Conservation (phyloP, 2,329 filamentous ascomycete species). For the Penicillium sclerotigenum region DNA sequence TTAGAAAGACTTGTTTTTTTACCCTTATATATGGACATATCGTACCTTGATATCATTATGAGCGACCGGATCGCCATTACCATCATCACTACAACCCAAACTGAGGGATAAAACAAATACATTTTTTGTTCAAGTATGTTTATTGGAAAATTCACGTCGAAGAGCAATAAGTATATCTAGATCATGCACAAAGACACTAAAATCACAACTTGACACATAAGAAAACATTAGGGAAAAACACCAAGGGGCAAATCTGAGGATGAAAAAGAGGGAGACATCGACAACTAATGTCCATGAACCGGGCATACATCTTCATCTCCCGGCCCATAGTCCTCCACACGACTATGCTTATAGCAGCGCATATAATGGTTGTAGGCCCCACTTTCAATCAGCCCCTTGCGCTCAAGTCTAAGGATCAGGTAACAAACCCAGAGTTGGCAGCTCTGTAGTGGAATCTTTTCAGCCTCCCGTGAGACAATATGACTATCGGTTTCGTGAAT, state of each 20-base stretch:
- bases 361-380: neutral
- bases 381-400: neutral
- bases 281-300: neutral
- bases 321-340: neutral
- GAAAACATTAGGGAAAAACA: neutral
- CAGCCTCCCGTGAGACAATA: neutral
- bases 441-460: neutral
- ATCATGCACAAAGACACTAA: neutral
- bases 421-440: constrained; percentile 2
- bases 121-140: too few species aligned
- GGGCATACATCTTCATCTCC: neutral
- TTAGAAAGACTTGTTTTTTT: too few species aligned
- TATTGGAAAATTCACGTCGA: neutral
- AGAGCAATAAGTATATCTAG: neutral
- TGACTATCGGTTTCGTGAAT: neutral
- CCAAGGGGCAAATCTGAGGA: neutral
- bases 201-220: neutral
- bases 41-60: neutral
- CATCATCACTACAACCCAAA: neutral
- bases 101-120: neutral
- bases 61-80: neutral
- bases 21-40: neutral
- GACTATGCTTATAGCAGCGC: neutral
- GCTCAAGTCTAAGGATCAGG: neutral
- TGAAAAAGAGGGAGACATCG: neutral